phyloP scores from a whole-genome alignment of 345 rosid genomes.

The Acer saccharum region DNA sequence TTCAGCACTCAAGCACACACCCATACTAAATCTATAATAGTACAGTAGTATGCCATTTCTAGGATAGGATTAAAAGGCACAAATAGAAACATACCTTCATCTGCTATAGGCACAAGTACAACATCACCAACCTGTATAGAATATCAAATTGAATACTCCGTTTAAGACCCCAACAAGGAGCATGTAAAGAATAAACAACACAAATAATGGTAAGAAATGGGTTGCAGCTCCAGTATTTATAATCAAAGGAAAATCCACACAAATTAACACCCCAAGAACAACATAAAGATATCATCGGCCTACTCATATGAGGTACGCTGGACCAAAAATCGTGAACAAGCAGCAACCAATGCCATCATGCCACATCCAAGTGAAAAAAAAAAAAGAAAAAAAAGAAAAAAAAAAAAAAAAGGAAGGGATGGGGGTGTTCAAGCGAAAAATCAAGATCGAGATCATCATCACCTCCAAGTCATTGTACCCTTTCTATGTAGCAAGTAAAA shows the following conservation, averaged over 20 bases:
- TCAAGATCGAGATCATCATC: neutral
- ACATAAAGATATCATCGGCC: neutral
- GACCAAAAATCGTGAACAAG: neutral
- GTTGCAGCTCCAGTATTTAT: neutral
- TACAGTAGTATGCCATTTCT: neutral
- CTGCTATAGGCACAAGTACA: conserved; percentile 74
- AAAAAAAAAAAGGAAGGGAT: too few species aligned
- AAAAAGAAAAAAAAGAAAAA: too few species aligned
- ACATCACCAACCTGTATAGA: conserved; percentile 80
- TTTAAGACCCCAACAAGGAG: neutral
- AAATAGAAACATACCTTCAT: conserved; percentile 64
- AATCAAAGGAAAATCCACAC: too few species aligned
- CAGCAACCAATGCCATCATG: neutral
- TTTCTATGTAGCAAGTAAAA: neutral
- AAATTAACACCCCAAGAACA: neutral
- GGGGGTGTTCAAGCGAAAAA: neutral
- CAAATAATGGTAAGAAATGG: neutral
- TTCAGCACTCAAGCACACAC: neutral
- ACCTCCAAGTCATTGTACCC: neutral
- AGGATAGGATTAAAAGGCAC: neutral
- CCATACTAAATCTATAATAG: neutral
- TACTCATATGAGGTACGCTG: conserved; percentile 1
- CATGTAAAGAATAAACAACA: neutral
- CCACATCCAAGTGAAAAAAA: neutral
- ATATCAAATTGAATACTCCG: neutral